These are phyloP conservation scores for Aspergillus chevalieri DNA, from an alignment of 2,329 filamentous ascomycete species.

Conservation along the genomic window DNA sequence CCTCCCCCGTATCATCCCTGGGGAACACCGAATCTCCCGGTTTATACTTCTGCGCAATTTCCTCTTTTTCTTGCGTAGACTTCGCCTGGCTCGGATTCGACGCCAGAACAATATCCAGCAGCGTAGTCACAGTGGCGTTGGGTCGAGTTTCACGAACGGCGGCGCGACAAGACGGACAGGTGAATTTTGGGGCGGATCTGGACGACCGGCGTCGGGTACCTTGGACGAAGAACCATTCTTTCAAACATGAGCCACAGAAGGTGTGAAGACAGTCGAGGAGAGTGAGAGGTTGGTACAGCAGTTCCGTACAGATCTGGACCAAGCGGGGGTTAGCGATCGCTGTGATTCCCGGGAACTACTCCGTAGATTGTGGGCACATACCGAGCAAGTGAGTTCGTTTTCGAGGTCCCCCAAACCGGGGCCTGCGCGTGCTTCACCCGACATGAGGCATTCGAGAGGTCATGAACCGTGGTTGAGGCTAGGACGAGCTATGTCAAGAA, in stretches of 20 bases:
- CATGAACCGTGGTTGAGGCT: background rate
- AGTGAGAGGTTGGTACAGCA: conserved; percentile 84
- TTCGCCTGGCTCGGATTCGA: conserved; percentile 72
- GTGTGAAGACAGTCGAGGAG: conserved; percentile 91
- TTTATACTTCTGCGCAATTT: conserved; percentile 69
- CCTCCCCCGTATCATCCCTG: conserved; percentile 33
- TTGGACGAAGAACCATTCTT: conserved; percentile 91
- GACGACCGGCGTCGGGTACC: conserved; percentile 49
- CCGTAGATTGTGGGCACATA: conserved; percentile 45
- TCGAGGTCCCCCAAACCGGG: conserved; percentile 63
- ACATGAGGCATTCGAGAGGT: conserved; percentile 9
- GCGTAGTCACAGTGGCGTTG: conserved; percentile 82
- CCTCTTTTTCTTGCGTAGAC: conserved; percentile 65
- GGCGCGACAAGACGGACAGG: conserved; percentile 88
- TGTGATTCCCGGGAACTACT: background rate
- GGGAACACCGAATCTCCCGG: conserved; percentile 77
- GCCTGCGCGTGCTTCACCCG: conserved; percentile 11
- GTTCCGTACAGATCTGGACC: conserved; percentile 85
- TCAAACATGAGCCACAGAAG: conserved; percentile 90
- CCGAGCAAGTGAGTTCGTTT: conserved; percentile 90
- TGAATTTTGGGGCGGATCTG: conserved; percentile 56
- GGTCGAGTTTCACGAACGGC: conserved; percentile 78
- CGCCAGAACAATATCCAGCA: conserved; percentile 80
- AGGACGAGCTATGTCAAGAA: background rate
- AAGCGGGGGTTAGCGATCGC: conserved; percentile 1